phyloP scores from a whole-genome alignment of 371 early-diverging fungal species.

The Lichtheimia ornata region DNA sequence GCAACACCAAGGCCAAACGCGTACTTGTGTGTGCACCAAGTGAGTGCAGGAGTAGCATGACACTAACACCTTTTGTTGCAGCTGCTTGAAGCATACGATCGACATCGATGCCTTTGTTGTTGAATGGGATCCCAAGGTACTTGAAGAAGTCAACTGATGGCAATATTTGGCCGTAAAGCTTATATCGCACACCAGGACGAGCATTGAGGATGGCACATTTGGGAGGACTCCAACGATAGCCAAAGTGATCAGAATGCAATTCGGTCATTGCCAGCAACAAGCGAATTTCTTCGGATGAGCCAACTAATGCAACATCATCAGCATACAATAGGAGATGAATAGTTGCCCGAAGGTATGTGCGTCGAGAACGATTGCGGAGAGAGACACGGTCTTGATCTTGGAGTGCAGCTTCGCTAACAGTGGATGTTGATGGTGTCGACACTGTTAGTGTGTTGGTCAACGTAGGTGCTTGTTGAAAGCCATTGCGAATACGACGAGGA shows the following conservation, averaged over 20 bases:
- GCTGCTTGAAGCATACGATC: neutral
- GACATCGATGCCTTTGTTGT: neutral
- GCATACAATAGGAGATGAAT: too few species aligned
- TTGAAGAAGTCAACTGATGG: neutral
- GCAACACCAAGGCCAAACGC: constrained; percentile 5
- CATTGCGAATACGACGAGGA: constrained; percentile 6
- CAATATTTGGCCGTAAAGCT: neutral
- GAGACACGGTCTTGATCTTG: neutral
- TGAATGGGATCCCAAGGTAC: constrained; percentile 13
- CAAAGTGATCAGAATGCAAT: too few species aligned
- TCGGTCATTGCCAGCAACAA: too few species aligned
- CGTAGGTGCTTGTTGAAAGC: neutral
- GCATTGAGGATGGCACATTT: constrained; percentile 16
- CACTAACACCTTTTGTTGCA: neutral
- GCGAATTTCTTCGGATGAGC: neutral
- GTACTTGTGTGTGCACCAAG: constrained; percentile 3
- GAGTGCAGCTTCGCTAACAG: neutral
- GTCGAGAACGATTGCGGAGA: too few species aligned
- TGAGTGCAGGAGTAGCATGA: neutral
- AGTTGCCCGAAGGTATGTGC: neutral
- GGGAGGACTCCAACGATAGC: constrained; percentile 23
- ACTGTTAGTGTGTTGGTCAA: neutral
- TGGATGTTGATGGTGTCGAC: neutral
- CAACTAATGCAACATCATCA: too few species aligned
- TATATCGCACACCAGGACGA: neutral